Evolutionary conservation across 768 basidiomycete genomes (phyloP).

Genomic region (Boletus speciosus): DNA sequence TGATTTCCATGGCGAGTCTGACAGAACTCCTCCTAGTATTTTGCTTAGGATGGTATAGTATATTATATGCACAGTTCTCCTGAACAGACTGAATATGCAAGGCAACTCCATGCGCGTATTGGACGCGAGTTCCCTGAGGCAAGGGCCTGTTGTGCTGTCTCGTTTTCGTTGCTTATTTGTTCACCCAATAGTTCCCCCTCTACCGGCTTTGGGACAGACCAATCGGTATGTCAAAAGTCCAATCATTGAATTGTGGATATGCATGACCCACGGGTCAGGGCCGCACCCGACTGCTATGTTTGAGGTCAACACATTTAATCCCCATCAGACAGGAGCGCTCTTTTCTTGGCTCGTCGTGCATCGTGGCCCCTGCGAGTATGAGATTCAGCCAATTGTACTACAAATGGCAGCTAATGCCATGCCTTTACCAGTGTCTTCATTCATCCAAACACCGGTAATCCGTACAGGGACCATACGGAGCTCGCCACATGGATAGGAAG

Average conservation of each 20-base stretch:
- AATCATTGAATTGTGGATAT: neutral
- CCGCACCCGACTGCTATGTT: conserved; percentile 74
- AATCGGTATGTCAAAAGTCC: conserved; percentile 43
- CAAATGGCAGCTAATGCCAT: neutral
- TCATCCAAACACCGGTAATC: conserved; percentile 65
- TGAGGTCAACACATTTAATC: conserved; percentile 62
- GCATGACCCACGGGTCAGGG: conserved; percentile 33
- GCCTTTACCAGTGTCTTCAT: conserved; percentile 50
- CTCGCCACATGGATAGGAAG: conserved; percentile 64
- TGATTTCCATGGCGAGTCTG: conserved; percentile 64
- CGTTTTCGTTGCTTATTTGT: neutral
- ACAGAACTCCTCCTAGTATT: fast-evolving
- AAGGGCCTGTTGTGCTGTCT: neutral
- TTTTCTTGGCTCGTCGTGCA: conserved; percentile 67
- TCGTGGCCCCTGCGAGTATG: conserved; percentile 70
- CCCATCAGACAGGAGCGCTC: conserved; percentile 65
- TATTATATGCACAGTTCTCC: conserved; percentile 55
- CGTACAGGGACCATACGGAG: conserved; percentile 59
- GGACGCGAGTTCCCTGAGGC: conserved; percentile 69
- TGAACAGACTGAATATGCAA: conserved; percentile 46
- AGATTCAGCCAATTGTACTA: conserved; percentile 6
- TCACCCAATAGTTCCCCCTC: conserved; percentile 47
- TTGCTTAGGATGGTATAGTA: conserved; percentile 36
- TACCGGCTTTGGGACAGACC: conserved; percentile 61
- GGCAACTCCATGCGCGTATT: conserved; percentile 55